Percentiles rank a stretch among this genome's conserved stretches.
phyloP scores from a whole-genome alignment of 257 asterid genomes.

The Solanum tarapatanum region DNA sequence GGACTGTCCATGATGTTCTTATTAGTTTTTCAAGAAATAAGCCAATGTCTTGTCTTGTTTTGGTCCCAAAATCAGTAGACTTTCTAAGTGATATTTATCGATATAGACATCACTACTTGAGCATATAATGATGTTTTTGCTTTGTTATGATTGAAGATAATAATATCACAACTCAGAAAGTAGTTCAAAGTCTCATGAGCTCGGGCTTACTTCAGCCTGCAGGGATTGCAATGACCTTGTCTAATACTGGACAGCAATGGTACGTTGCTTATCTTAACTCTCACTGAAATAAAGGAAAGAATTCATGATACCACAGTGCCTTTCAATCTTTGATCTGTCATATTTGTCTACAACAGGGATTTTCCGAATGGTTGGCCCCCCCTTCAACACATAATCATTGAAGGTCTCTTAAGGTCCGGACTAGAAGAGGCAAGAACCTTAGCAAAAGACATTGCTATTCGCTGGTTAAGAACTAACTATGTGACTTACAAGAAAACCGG shows the following conservation, averaged over 20 bases:
- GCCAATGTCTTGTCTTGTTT: background rate
- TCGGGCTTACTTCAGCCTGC: constrained; percentile 60
- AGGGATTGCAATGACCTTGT: constrained; percentile 76
- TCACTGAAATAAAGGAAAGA: background rate
- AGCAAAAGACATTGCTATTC: constrained; percentile 51
- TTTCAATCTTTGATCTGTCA: background rate
- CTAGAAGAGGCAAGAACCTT: constrained; percentile 33
- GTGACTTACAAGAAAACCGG: constrained; percentile 57
- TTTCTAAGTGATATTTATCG: background rate
- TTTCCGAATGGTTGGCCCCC: constrained; percentile 99
- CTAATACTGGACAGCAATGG: constrained; percentile 90
- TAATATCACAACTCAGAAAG: constrained; percentile 32
- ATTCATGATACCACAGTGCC: background rate
- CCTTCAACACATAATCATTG: constrained; percentile 77
- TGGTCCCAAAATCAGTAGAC: background rate
- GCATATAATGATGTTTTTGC: background rate
- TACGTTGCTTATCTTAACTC: background rate
- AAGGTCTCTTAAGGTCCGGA: constrained; percentile 56
- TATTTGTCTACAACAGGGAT: constrained; percentile 40
- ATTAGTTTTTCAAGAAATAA: background rate
- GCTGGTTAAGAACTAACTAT: constrained; percentile 77
- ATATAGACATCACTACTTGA: background rate
- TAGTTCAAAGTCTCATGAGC: constrained; percentile 36
- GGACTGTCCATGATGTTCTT: background rate
- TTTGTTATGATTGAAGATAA: constrained; percentile 30